A percentile compares a stretch with the other conserved stretches of the same genome.
phyloP scores from a whole-genome alignment of 371 early-diverging fungal species.

The Mucor racemosus region DNA sequence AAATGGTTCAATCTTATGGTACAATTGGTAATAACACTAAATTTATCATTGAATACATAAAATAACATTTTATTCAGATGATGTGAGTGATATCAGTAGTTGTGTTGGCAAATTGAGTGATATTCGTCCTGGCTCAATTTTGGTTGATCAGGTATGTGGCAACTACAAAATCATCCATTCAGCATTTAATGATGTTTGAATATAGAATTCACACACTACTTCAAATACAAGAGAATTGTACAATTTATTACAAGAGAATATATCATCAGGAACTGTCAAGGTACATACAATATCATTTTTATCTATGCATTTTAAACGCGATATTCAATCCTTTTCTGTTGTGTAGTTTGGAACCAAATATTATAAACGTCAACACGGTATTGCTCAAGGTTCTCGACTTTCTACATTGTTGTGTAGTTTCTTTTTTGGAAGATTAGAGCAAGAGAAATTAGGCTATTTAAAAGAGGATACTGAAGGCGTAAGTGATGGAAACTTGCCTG shows the following conservation, averaged over 20 bases:
- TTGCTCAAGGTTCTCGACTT: conserved; percentile 89
- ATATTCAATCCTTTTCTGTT: not conserved
- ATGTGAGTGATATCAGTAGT: not conserved
- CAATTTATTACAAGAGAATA: conserved; percentile 11
- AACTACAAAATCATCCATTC: too few relatives aligned
- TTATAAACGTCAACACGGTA: conserved; percentile 75
- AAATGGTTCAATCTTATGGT: not conserved
- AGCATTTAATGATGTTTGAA: not conserved
- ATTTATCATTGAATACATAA: not conserved
- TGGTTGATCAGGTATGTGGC: conserved; percentile 13
- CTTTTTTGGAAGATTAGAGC: conserved; percentile 78
- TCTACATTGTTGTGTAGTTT: conserved; percentile 85
- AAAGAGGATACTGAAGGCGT: conserved; percentile 31
- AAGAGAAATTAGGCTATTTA: conserved; percentile 23
- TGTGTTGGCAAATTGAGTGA: not conserved
- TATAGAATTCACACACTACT: not conserved
- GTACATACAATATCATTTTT: conserved; percentile 28
- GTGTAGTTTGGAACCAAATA: conserved; percentile 50
- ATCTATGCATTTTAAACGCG: not conserved
- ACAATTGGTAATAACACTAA: not conserved
- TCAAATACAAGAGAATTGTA: not conserved
- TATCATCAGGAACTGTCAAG: conserved; percentile 68
- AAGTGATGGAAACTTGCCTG: not conserved
- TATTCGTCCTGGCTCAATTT: conserved; percentile 1
- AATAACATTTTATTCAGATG: not conserved